A percentile compares a stretch with the other conserved stretches of the same genome.
These are phyloP conservation scores for Arthroderma sp. DNA, from an alignment of 2,329 filamentous ascomycete genomes.

Conservation along the genomic window DNA sequence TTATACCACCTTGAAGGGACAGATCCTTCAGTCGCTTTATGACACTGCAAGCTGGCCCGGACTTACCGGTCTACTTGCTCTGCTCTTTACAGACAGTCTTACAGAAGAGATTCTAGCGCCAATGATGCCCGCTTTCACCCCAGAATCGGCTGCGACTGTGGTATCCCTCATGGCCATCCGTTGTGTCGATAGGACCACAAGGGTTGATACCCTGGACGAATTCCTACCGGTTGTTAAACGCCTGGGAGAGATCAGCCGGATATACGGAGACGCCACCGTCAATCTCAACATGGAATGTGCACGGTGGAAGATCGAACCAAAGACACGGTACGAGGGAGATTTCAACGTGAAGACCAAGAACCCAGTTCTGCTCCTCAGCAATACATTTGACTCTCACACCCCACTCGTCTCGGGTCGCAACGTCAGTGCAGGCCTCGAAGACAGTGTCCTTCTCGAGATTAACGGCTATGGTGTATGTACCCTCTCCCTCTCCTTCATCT, in stretches of 20 bases:
- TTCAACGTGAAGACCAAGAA: conserved; percentile 15
- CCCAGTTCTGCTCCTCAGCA: conserved; percentile 18
- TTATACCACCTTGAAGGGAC: conserved; percentile 1
- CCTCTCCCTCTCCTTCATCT: neutral
- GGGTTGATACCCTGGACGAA: no score
- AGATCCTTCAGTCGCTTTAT: conserved; percentile 3
- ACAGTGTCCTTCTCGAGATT: conserved; percentile 16
- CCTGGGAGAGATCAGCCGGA: neutral
- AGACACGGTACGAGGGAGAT: conserved; percentile 14
- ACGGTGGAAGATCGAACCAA: conserved; percentile 13
- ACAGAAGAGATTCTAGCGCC: no score
- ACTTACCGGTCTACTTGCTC: neutral
- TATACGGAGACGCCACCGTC: conserved; percentile 3
- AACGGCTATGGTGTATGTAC: conserved; percentile 12
- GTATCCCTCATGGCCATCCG: no score
- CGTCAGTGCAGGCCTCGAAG: conserved; percentile 13
- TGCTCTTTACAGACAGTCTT: no score
- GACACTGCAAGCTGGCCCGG: neutral
- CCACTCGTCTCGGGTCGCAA: conserved; percentile 15
- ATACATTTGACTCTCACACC: conserved; percentile 15
- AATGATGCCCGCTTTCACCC: no score
- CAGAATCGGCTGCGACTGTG: no score
- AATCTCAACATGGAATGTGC: conserved; percentile 7
- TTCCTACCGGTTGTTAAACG: neutral
- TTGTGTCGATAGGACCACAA: no score